phyloP scores from a whole-genome alignment of 2,329 filamentous ascomycete genomes.

The Septoria linicola region DNA sequence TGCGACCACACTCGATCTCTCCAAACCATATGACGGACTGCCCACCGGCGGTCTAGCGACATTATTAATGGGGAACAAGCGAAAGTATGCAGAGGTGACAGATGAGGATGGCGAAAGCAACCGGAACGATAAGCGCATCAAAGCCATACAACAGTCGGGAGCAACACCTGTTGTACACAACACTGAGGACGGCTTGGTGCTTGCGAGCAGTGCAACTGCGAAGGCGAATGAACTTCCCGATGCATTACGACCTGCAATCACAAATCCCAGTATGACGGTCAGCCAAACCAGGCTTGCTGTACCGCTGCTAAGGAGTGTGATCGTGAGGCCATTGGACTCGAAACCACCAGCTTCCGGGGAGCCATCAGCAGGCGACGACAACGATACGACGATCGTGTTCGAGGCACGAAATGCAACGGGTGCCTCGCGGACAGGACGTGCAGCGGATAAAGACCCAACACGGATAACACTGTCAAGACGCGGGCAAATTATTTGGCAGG shows the following conservation, averaged over 20 bases:
- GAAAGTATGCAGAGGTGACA: slow-evolving; percentile 72
- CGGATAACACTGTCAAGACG: slow-evolving; percentile 79
- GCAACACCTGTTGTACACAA: slow-evolving; percentile 74
- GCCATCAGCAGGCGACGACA: slow-evolving; percentile 52
- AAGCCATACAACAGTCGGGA: slow-evolving; percentile 59
- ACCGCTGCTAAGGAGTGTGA: slow-evolving; percentile 78
- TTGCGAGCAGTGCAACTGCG: slow-evolving; percentile 65
- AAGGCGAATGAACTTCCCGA: slow-evolving; percentile 60
- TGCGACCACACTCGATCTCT: slow-evolving; percentile 75
- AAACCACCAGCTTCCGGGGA: slow-evolving; percentile 50
- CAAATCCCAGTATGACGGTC: slow-evolving; percentile 76
- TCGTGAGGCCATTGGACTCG: slow-evolving; percentile 75
- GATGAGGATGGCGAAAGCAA: slow-evolving; percentile 75
- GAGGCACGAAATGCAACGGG: slow-evolving; percentile 81
- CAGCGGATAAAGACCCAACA: slow-evolving; percentile 73
- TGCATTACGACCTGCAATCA: slow-evolving; percentile 80
- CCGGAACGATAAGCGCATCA: slow-evolving; percentile 59
- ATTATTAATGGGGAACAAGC: slow-evolving; percentile 88
- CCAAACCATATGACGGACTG: slow-evolving; percentile 88
- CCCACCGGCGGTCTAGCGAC: slow-evolving; percentile 84
- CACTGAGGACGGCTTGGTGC: slow-evolving; percentile 73
- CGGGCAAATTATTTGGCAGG: slow-evolving; percentile 83
- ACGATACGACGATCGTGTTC: slow-evolving; percentile 66
- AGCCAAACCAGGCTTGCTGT: slow-evolving; percentile 85
- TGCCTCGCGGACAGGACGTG: slow-evolving; percentile 58